Base-by-base conservation (phyloP, 805 yeast genomes). In the Starmerella etchellsii region DNA sequence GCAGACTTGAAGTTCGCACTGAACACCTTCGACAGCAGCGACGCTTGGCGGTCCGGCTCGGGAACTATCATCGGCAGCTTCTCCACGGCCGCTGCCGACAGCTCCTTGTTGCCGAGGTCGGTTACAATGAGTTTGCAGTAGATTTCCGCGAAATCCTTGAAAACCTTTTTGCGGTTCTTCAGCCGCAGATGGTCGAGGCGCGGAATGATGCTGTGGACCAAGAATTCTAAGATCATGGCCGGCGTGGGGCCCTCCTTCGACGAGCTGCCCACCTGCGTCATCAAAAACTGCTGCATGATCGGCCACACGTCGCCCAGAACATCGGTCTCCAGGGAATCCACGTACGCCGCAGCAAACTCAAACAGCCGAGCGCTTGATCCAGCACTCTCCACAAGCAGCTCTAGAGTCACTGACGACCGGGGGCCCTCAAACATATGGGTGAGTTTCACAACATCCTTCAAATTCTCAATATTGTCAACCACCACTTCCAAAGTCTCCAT, bases 281-380 rank as follows among this genome's bases (percentile, higher is more conserved):
- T 76, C 49, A 82, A 63, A 48, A 81, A 85, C 2, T 57, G 56
- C 21, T 73, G 61, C 26, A 78, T 62, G 19, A 69, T 71, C 9
- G 58, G 57, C 77, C 85, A 88, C 16, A 85, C 69, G 43, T 88
- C 97, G 44, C 80, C 85, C 36, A 84, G 64, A 0, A 82, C 74
- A 51, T 84, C 94, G 46, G 69, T 70, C 48, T 81, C 94, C 30
- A 87, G 62, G 0, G 85, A 69, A 4, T 61, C 61, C 19, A 78
- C 62, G 56, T 88, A 91, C 0, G 61, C 63, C 7, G 74, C 66
- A 43, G 85, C 58, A 54, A 81, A 81, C 7, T 34, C 34, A 24
- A 53, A 51, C 42, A 41, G 35, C 22, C 29, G 25, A 15, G 13
- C 14, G 9, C 30, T 30, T 22, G 35, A 36, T 11, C 26, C 18